Evolutionary conservation across 768 basidiomycete species (phyloP).

Genomic region (Rhodotorula toruloides): DNA sequence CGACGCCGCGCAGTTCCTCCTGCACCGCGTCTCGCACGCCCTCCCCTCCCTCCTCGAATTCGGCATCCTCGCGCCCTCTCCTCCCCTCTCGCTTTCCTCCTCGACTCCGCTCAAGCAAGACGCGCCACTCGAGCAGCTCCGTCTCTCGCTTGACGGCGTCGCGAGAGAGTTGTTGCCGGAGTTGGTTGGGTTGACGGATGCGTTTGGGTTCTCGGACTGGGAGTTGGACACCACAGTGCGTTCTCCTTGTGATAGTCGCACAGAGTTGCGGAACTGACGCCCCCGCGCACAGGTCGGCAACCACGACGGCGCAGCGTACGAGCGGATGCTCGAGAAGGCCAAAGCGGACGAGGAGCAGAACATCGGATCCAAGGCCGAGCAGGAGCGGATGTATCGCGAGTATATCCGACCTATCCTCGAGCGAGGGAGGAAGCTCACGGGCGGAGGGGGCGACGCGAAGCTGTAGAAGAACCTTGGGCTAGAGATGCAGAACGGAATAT

Average conservation of each 20-base stretch:
- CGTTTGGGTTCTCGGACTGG: slow-evolving; percentile 71
- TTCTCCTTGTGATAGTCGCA: not conserved
- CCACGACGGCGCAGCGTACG: slow-evolving; percentile 62
- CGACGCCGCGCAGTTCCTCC: slow-evolving; percentile 58
- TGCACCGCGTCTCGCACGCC: slow-evolving; percentile 56
- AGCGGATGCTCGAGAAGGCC: slow-evolving; percentile 60
- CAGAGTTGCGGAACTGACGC: not conserved
- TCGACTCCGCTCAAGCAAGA: not conserved
- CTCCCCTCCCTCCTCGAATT: slow-evolving; percentile 61
- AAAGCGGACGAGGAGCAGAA: slow-evolving; percentile 38
- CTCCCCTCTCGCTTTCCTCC: not conserved
- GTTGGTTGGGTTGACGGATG: slow-evolving; percentile 63
- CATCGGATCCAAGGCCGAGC: slow-evolving; percentile 5
- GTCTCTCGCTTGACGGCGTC: not conserved
- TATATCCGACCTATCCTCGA: slow-evolving; percentile 23
- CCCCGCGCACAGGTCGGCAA: slow-evolving; percentile 58
- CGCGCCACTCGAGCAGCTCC: slow-evolving; percentile 15
- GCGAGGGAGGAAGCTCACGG: slow-evolving; percentile 2
- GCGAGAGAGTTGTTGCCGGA: slow-evolving; percentile 55
- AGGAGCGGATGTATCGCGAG: slow-evolving; percentile 14
- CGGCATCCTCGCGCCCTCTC: slow-evolving; percentile 48
- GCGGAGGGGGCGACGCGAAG: not conserved
- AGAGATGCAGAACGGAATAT: too few species aligned
- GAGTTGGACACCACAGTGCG: slow-evolving; percentile 59
- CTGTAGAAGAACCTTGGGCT: not conserved